These are phyloP conservation scores for Paxillus ammoniavirescens DNA, from an alignment of 768 basidiomycete species.

Conservation along the genomic window DNA sequence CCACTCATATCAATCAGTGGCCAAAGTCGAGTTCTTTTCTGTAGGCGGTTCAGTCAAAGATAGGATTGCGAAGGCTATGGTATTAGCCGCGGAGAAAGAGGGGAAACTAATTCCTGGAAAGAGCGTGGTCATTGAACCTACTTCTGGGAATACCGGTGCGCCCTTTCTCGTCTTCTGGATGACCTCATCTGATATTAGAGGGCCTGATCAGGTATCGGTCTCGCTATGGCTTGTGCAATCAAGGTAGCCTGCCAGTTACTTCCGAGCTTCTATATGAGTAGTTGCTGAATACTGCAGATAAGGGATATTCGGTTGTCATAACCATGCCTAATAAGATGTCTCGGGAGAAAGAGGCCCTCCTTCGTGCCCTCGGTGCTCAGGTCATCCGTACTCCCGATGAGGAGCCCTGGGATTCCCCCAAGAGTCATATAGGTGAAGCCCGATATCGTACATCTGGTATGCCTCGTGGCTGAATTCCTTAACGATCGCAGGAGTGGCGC, in stretches of 20 bases:
- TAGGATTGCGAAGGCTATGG: constrained; percentile 94
- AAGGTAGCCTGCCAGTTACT: constrained; percentile 55
- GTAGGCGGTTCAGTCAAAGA: constrained; percentile 96
- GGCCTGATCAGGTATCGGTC: constrained; percentile 68
- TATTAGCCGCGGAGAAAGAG: constrained; percentile 88
- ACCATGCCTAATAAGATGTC: constrained; percentile 97
- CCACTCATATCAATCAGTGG: constrained; percentile 51
- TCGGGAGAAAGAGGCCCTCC: constrained; percentile 87
- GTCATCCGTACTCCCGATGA: constrained; percentile 93
- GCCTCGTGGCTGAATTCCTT: constrained; percentile 85
- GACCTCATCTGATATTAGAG: background rate
- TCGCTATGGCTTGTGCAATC: constrained; percentile 91
- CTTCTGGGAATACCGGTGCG: constrained; percentile 92
- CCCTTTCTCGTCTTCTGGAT: background rate
- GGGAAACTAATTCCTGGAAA: constrained; percentile 83
- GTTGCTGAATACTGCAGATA: constrained; percentile 77
- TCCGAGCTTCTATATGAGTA: constrained; percentile 15
- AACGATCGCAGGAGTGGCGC: constrained; percentile 84
- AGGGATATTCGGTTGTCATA: constrained; percentile 91
- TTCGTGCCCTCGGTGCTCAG: constrained; percentile 90
- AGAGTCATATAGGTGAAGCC: constrained; percentile 87
- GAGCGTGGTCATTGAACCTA: constrained; percentile 93
- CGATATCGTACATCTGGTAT: constrained; percentile 25
- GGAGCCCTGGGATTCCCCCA: constrained; percentile 84
- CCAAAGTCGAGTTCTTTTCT: constrained; percentile 86